Conservation (phyloP, 805 yeast genomes). For the Wickerhamiella slavikovae region DNA sequence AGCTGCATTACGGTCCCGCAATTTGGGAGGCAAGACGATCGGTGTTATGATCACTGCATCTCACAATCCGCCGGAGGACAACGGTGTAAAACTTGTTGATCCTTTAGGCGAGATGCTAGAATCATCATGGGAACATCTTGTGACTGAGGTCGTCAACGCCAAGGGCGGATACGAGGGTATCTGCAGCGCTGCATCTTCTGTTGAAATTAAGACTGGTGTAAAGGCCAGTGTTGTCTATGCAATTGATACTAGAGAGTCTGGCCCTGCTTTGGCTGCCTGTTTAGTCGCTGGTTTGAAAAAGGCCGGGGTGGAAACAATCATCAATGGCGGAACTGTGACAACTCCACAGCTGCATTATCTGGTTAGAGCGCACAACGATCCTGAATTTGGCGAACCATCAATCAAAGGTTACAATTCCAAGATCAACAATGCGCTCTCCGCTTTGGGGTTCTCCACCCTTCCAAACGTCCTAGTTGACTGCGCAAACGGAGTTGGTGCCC, state of each 20-base stretch:
- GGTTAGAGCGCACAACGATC: constrained; percentile 44
- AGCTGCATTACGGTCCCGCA: constrained; percentile 67
- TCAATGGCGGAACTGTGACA: constrained; percentile 62
- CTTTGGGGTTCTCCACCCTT: constrained; percentile 18
- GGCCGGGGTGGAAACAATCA: constrained; percentile 28
- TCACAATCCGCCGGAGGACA: constrained; percentile 81
- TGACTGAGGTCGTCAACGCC: constrained; percentile 64
- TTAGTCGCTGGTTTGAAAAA: constrained; percentile 42
- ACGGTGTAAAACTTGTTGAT: constrained; percentile 86
- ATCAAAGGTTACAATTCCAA: constrained; percentile 55
- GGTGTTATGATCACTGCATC: constrained; percentile 98
- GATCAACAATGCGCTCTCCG: constrained; percentile 31
- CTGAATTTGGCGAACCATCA: constrained; percentile 35
- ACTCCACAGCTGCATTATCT: constrained; percentile 91
- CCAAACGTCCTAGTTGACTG: constrained; percentile 50
- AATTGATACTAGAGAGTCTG: constrained; percentile 75
- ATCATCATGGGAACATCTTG: constrained; percentile 63
- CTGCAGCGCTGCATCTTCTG: constrained; percentile 20
- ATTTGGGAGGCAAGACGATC: constrained; percentile 41
- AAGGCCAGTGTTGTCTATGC: constrained; percentile 43
- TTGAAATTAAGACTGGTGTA: too few species aligned
- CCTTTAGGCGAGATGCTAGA: constrained; percentile 83
- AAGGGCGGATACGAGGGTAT: constrained; percentile 22
- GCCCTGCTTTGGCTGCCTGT: constrained; percentile 40
- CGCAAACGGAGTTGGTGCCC: constrained; percentile 96